Percentiles rank a stretch among this genome's conserved stretches.
These are phyloP conservation scores for Fusarium ambrosium DNA, from an alignment of 2,329 filamentous ascomycete species.

Conservation along the genomic window DNA sequence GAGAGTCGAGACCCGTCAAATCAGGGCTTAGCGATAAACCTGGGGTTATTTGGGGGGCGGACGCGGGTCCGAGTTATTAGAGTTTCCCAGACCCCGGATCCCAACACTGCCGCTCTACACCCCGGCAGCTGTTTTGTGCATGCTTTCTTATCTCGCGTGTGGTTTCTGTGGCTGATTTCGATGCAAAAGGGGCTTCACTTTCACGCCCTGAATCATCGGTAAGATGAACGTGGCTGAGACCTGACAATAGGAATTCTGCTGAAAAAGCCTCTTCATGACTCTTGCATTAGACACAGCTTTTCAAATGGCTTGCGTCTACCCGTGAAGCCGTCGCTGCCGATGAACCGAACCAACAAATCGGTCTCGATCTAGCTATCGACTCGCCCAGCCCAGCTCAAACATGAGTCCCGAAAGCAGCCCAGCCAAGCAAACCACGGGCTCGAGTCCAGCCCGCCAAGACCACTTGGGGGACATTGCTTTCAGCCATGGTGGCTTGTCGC, in stretches of 20 bases:
- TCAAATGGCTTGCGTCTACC: background rate
- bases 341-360: background rate
- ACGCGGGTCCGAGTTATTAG: background rate
- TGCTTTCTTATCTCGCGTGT: background rate
- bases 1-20: background rate
- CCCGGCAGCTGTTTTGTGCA: background rate
- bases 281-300: background rate
- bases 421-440: background rate
- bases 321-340: background rate
- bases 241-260: background rate
- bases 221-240: background rate
- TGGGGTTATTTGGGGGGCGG: background rate
- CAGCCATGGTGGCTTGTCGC: constrained; percentile 2
- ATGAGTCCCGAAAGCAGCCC: background rate
- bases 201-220: background rate
- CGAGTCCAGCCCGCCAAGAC: background rate
- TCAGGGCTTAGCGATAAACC: background rate
- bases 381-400: background rate
- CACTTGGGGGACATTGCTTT: background rate
- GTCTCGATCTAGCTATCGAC: background rate
- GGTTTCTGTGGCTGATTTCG: background rate
- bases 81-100: background rate
- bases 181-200: background rate
- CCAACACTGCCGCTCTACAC: background rate
- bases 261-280: background rate